These are phyloP conservation scores for Penicillium nordicum DNA, from an alignment of 2,329 filamentous ascomycete species.

Conservation along the genomic window DNA sequence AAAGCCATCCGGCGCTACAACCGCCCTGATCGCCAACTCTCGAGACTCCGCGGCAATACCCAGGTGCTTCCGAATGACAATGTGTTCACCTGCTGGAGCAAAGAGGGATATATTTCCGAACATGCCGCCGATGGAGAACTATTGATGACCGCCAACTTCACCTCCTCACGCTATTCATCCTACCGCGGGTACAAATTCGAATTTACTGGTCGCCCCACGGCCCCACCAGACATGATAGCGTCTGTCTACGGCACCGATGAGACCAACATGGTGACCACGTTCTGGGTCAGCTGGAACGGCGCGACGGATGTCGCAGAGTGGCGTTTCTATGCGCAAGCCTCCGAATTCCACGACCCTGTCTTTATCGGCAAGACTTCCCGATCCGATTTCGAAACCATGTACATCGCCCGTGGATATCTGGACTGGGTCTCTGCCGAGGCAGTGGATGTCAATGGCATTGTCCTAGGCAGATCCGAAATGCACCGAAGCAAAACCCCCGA, in stretches of 20 bases:
- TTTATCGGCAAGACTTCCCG: slow-evolving; percentile 18
- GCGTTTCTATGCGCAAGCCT: slow-evolving; percentile 32
- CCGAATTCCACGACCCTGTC: slow-evolving; percentile 19
- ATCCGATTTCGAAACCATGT: slow-evolving; percentile 22
- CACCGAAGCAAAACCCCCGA: slow-evolving; percentile 18
- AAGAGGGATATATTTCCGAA: slow-evolving; percentile 35
- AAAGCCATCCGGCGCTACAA: slow-evolving; percentile 26
- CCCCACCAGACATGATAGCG: slow-evolving; percentile 30
- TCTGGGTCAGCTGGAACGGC: slow-evolving; percentile 39
- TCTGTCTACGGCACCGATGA: slow-evolving; percentile 28
- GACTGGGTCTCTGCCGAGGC: slow-evolving; percentile 23
- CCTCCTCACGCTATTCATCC: slow-evolving; percentile 31
- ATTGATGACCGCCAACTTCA: slow-evolving; percentile 35
- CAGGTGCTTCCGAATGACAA: slow-evolving; percentile 37
- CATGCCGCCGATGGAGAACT: slow-evolving; percentile 27
- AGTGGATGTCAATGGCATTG: slow-evolving; percentile 16
- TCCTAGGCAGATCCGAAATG: slow-evolving; percentile 15
- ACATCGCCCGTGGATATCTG: slow-evolving; percentile 20
- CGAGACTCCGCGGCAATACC: slow-evolving; percentile 34
- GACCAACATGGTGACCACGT: slow-evolving; percentile 26
- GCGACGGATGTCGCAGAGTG: slow-evolving; percentile 38
- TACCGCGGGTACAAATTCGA: slow-evolving; percentile 41
- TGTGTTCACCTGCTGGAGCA: slow-evolving; percentile 36
- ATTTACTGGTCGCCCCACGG: slow-evolving; percentile 32
- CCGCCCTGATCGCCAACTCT: slow-evolving; percentile 32